Evolutionary conservation across 2,329 filamentous ascomycete species (phyloP), one percentile per base, ranked within the genome.

Genomic region (Nemania diffusa): DNA sequence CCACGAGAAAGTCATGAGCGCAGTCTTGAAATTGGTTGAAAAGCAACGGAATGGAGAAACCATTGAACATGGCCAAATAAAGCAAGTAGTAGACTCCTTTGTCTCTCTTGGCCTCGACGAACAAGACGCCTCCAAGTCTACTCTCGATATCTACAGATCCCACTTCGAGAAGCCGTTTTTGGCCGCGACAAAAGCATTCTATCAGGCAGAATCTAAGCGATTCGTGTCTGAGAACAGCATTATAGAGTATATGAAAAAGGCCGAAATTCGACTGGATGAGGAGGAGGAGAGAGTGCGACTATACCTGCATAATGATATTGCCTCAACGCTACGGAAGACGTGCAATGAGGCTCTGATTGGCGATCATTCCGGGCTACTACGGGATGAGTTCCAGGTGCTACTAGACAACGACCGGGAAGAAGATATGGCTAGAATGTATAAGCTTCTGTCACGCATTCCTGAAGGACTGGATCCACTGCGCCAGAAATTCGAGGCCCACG

Each of bases 221-320:
- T 99, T 99, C 77, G 89, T 99, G 37, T 92, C 94, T 11, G 95
- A 98, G 79, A 99, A 99, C 79, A 97, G 92, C 70, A 94, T 99
- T 3, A 94, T 99, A 37, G 96, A 99, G 78, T 99, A 98, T 82
- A 98, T 99, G 96, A 98, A 98, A 85, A 99, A 99, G 87, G 97
- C 96, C 0, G 95, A 98, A 81, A 82, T 89, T 48, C 90, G 96
- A 34, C 82, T 99, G 68, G 89, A 93, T 7, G 96, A 99, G 80
- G 96, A 99, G 80, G 96, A 97, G 81, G 93, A 95, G 77, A 92
- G 96, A 27, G 96, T 99, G 9, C 90, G 90, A 71, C 89, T 98
- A 77, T 99, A 97, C 77, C 85, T 99, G 52, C 93, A 98, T 75
- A 88, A 90, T 40, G 96, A 99, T 79, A 97, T 98, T 65, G 92